Conservation (phyloP, 2,329 filamentous ascomycete species). For the Xylaria multiplex region DNA sequence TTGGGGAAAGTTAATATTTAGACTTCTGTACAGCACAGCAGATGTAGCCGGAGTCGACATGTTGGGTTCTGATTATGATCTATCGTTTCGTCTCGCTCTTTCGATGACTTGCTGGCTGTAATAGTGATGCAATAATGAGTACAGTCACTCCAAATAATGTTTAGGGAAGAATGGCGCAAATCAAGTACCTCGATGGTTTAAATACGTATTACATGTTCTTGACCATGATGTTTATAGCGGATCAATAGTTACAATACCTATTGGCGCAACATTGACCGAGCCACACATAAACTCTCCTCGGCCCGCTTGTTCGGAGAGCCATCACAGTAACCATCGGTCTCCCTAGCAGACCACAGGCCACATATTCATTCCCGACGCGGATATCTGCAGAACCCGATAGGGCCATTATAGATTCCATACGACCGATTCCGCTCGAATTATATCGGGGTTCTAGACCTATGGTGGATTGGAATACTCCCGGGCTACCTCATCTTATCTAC, state of each 20-base stretch:
- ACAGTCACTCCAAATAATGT: neutral
- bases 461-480: neutral
- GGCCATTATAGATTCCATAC: neutral
- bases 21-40: constrained; percentile 54
- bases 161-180: neutral
- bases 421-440: neutral
- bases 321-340: neutral
- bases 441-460: too few relatives aligned
- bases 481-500: constrained; percentile 60
- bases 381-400: neutral
- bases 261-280: too few relatives aligned
- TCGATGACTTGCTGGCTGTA: neutral
- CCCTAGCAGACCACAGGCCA: constrained; percentile 6
- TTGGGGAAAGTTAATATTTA: constrained; percentile 49
- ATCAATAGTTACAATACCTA: neutral
- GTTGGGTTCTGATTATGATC: neutral
- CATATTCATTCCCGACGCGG: constrained; percentile 27
- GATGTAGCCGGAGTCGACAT: constrained; percentile 41
- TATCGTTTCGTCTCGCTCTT: neutral
- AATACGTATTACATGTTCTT: neutral
- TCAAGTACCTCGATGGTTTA: neutral
- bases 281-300: neutral
- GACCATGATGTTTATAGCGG: neutral
- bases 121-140: neutral
- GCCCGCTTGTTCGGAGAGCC: constrained; percentile 20